These are phyloP conservation scores for Xylaria sp. DNA, from an alignment of 2,329 filamentous ascomycete genomes.

Conservation along the genomic window DNA sequence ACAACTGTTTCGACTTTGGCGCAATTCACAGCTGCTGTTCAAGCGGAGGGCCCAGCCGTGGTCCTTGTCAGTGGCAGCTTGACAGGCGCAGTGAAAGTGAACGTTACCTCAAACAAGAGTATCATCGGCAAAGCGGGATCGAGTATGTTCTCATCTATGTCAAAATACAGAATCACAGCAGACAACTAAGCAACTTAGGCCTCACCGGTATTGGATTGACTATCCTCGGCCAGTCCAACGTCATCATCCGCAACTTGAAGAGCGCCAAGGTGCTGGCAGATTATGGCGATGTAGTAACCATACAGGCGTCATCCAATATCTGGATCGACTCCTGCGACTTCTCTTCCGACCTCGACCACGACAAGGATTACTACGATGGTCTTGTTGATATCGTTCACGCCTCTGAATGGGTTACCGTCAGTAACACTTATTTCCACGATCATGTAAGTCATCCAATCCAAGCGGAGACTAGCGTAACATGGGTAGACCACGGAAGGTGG, in stretches of 20 bases:
- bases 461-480: not conserved
- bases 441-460: slow-evolving; percentile 51
- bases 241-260: slow-evolving; percentile 64
- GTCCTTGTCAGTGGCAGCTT: slow-evolving; percentile 57
- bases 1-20: slow-evolving; percentile 61
- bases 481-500: not conserved
- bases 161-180: not conserved
- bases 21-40: slow-evolving; percentile 59
- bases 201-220: slow-evolving; percentile 55
- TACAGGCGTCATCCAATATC: slow-evolving; percentile 57
- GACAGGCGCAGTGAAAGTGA: slow-evolving; percentile 53
- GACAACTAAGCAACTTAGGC: slow-evolving; percentile 34
- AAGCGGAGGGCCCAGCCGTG: slow-evolving; percentile 56
- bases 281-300: slow-evolving; percentile 59
- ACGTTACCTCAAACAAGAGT: slow-evolving; percentile 58
- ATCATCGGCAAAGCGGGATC: slow-evolving; percentile 56
- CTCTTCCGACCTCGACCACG: slow-evolving; percentile 62
- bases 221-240: slow-evolving; percentile 60
- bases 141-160: slow-evolving; percentile 32
- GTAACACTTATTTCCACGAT: slow-evolving; percentile 54
- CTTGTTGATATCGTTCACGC: slow-evolving; percentile 68
- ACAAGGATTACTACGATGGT: slow-evolving; percentile 72
- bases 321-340: slow-evolving; percentile 71
- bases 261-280: slow-evolving; percentile 56
- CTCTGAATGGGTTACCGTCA: slow-evolving; percentile 62